Percentiles rank a stretch among this genome's conserved stretches.
phyloP scores from a whole-genome alignment of 1,284 basidiomycete species.

The Bondarzewia mesenterica region DNA sequence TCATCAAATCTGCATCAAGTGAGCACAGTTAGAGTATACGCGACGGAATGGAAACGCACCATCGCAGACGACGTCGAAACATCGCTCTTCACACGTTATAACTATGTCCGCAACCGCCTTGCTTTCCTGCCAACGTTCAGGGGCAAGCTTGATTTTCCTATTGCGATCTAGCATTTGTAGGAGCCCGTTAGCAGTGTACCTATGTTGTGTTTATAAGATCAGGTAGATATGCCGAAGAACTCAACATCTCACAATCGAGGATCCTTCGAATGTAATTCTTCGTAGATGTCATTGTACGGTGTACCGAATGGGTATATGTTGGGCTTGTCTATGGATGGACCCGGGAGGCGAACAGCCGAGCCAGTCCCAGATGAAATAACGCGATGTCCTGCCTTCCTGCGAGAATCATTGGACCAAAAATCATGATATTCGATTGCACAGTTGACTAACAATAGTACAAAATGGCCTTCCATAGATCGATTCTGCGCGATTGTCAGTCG shows the following conservation, averaged over 20 bases:
- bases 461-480: constrained; percentile 98
- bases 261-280: constrained; percentile 88
- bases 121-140: constrained; percentile 95
- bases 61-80: constrained; percentile 98
- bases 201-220: constrained; percentile 24
- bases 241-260: constrained; percentile 69
- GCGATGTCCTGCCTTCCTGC: constrained; percentile 79
- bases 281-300: constrained; percentile 95
- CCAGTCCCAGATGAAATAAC: constrained; percentile 96
- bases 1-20: constrained; percentile 67
- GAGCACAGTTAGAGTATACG: constrained; percentile 5
- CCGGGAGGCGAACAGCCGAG: constrained; percentile 93
- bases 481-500: constrained; percentile 51
- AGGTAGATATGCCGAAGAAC: constrained; percentile 4
- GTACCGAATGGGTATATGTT: constrained; percentile 98
- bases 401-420: background rate
- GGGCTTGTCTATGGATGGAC: constrained; percentile 94
- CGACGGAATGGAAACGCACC: constrained; percentile 45
- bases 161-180: constrained; percentile 97
- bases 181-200: constrained; percentile 95
- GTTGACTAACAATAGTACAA: constrained; percentile 74
- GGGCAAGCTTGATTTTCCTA: constrained; percentile 84
- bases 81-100: constrained; percentile 98
- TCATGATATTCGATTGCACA: background rate
- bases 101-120: constrained; percentile 88